phyloP scores from a whole-genome alignment of 1,284 basidiomycete genomes.

The Ustanciosporium gigantosporum region DNA sequence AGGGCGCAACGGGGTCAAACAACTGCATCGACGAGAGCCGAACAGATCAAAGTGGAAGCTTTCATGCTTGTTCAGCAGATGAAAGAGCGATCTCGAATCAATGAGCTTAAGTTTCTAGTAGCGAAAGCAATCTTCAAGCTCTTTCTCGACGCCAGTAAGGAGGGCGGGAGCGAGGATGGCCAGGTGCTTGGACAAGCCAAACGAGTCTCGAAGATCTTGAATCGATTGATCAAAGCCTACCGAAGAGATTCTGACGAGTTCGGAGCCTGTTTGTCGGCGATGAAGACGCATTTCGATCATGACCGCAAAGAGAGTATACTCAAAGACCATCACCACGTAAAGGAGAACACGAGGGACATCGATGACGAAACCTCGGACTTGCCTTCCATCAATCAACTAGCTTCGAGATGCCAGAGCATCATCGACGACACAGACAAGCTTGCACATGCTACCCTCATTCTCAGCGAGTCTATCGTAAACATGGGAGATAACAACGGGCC shows the following conservation, averaged over 20 bases:
- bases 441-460: background rate
- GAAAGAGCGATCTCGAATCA: slow-evolving; percentile 18
- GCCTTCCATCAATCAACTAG: background rate
- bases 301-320: too few species aligned
- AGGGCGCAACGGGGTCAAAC: too few species aligned
- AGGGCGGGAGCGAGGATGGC: background rate
- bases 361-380: background rate
- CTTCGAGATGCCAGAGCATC: background rate
- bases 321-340: too few species aligned
- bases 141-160: background rate
- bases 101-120: slow-evolving; percentile 24
- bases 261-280: slow-evolving; percentile 8
- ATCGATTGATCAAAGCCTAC: slow-evolving; percentile 16
- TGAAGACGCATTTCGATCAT: slow-evolving; percentile 15
- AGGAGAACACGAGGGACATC: too few species aligned
- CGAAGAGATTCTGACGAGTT: slow-evolving; percentile 15
- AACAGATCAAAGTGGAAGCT: slow-evolving; percentile 14
- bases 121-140: slow-evolving; percentile 6
- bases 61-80: slow-evolving; percentile 12
- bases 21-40: too few species aligned
- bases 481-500: too few species aligned
- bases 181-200: background rate
- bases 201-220: background rate
- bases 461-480: background rate
- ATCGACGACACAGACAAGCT: background rate